phyloP scores from a whole-genome alignment of 2,329 filamentous ascomycete species.

The Macrophomina tecta region DNA sequence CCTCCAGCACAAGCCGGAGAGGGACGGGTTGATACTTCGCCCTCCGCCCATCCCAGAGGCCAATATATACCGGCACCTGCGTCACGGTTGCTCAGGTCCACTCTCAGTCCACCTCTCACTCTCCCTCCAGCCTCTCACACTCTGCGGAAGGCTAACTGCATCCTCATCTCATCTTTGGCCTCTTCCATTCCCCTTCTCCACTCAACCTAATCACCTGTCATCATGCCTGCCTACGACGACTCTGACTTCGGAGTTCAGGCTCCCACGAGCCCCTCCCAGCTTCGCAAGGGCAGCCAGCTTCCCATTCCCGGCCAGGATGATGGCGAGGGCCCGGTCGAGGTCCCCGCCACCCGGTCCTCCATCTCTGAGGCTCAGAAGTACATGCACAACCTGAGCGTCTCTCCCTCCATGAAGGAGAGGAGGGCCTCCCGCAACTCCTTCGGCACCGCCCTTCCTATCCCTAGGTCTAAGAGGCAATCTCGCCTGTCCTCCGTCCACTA shows the following conservation, averaged over 20 bases:
- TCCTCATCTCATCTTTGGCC: not conserved
- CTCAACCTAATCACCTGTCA: constrained; percentile 38
- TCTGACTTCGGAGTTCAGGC: constrained; percentile 57
- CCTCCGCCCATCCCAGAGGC: not conserved
- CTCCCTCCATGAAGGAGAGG: constrained; percentile 71
- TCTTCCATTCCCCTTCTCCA: not conserved
- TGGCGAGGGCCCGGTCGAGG: constrained; percentile 58
- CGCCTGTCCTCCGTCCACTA: constrained; percentile 68
- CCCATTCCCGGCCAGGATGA: constrained; percentile 53
- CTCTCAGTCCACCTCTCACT: constrained; percentile 14
- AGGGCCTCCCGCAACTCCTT: constrained; percentile 77
- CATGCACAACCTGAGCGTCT: constrained; percentile 75
- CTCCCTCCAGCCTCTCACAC: constrained; percentile 12
- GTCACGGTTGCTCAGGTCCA: constrained; percentile 21
- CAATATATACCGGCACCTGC: constrained; percentile 28
- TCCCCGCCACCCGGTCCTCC: constrained; percentile 71
- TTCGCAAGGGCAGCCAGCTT: constrained; percentile 39
- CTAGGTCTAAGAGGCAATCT: constrained; percentile 71
- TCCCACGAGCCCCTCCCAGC: constrained; percentile 37
- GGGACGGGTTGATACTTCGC: constrained; percentile 19
- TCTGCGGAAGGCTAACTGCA: not conserved
- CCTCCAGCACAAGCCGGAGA: constrained; percentile 25
- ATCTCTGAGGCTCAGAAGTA: constrained; percentile 71
- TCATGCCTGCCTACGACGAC: constrained; percentile 67
- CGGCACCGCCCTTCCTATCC: constrained; percentile 74